Base-by-base conservation (phyloP, 768 basidiomycete genomes). In the Rhodosporidiobolus sp. region DNA sequence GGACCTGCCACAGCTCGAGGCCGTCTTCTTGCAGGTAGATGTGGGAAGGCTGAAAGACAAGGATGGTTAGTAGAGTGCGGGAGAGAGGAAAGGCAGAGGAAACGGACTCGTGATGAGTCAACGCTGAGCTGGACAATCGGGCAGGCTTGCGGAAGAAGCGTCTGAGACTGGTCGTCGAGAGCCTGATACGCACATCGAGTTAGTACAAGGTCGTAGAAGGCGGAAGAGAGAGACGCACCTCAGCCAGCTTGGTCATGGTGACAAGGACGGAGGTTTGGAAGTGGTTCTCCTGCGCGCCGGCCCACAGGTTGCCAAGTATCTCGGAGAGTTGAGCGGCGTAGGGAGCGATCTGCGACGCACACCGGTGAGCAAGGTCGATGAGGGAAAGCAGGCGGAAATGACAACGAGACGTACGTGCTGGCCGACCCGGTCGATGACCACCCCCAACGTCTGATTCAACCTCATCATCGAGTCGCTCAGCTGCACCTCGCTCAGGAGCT, bases 401-500 rank as follows among this genome's bases (percentile, higher is more conserved):
- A 24, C 12, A 24, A 24, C 3, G 26, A 24, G 59, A 57, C 82
- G 30, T 61, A 85, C 86, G 63, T 79, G 74, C 14, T 66, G 57
- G 9, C 80, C 84, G 1, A 81, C 82, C 46, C 83, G 74, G 69
- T 89, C 86, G 58, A 94, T 88, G 53, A 94, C 82, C 3, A 85
- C 84, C 70, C 88, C 90, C 63, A 95, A 80, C 59, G 87, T 87
- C 63, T 84, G 83, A 38, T 87, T 86, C n/a, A 94, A 84, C 68
- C 89, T 85, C 52, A 86, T 86, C 80, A 91, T 91, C 79, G 85
- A 89, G 78, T 94, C 92, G 30, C 88, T 82, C 4, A 88, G 87
- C 56, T 91, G 88, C 0, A 87, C 87, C 78, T 93, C 90, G 6
- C 84, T 86, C 71, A 92, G 84, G 34, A 95, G 82, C 58, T 79